Conservation (phyloP, 345 rosid species). For the Gossypium mustelinum region DNA sequence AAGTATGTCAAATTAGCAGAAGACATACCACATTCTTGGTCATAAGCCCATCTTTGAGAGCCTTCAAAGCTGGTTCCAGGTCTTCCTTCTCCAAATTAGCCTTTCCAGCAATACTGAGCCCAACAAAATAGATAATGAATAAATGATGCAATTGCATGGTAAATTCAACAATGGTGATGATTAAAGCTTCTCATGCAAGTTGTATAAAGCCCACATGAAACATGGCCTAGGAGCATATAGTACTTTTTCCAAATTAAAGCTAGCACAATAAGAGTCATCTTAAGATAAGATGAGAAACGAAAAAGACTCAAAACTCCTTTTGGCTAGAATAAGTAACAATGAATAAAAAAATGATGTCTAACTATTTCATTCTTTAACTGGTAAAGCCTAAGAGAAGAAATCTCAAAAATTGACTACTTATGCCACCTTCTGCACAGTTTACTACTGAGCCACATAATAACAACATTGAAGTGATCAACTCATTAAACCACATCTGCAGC, state of each 20-base stretch:
- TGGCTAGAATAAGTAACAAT: not conserved
- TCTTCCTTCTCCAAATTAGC: slow-evolving; percentile 92
- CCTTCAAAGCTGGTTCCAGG: slow-evolving; percentile 88
- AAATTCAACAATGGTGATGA: not conserved
- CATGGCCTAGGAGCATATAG: not conserved
- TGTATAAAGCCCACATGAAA: not conserved
- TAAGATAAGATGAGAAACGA: not conserved
- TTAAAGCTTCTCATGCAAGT: not conserved
- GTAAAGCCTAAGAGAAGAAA: not conserved
- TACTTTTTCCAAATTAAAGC: not conserved
- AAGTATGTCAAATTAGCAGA: not conserved
- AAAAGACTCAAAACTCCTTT: not conserved
- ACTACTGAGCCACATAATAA: not conserved
- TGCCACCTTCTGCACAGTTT: not conserved
- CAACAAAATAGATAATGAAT: slow-evolving; percentile 14
- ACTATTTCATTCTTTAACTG: slow-evolving; percentile 2
- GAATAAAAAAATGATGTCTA: not conserved
- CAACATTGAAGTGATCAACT: not conserved
- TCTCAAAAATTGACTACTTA: not conserved
- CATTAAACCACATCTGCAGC: not conserved
- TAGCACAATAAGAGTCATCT: not conserved
- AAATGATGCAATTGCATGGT: not conserved
- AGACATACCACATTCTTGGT: slow-evolving; percentile 96
- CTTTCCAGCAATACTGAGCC: slow-evolving; percentile 89
- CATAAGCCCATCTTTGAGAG: slow-evolving; percentile 97